Base-by-base conservation (phyloP, 768 basidiomycete genomes). In the Naganishia kalamii region DNA sequence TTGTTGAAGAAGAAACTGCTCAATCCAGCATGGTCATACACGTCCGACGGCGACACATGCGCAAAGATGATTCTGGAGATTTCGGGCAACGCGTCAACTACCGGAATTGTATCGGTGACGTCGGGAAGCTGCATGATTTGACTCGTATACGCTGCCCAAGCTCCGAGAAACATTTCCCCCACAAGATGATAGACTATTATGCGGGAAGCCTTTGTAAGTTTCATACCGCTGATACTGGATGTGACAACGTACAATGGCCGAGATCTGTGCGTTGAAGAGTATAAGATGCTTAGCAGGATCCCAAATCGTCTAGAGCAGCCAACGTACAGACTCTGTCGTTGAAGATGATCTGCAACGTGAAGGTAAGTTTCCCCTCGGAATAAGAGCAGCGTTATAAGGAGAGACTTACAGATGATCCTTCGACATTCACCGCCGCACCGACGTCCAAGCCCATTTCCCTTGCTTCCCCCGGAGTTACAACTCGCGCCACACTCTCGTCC, bases 101-200 rank as follows among this genome's bases (percentile, higher is more conserved):
- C 43, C 29, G 47, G 30, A 62, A 64, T 6, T 40, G 17, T n/a
- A 66, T 66, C 6, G 63, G 48, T 6, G 67, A 64, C 12, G 51
- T 47, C 25, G 21, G 54, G 65, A 33, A 65, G 48, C 1, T 50
- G 33, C 60, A 69, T 67, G 17, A 70, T 65, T 10, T n/a, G n/a
- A n/a, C 64, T 67, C 4, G 63, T 63, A 67, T 69, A 73, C 33
- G 67, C 62, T 37, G 69, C 23, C 70, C 70, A 71, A n/a, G 63
- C 66, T 10, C 70, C 72, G 27, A 70, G 40, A 54, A 73, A 73
- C 11, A 61, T 69, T 51, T 73, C 72, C 6, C 72, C 72, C 57
- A 73, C 69, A 65, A 68, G 69, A 51, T 73, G 72, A 46, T 73
- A 71, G 60, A 66, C 71, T 72, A 44, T n/a, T 43, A 27, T 11